Percentiles rank a stretch among this genome's conserved stretches.
These are phyloP conservation scores for Candida hispaniensis DNA, from an alignment of 805 yeast genomes.

Conservation along the genomic window DNA sequence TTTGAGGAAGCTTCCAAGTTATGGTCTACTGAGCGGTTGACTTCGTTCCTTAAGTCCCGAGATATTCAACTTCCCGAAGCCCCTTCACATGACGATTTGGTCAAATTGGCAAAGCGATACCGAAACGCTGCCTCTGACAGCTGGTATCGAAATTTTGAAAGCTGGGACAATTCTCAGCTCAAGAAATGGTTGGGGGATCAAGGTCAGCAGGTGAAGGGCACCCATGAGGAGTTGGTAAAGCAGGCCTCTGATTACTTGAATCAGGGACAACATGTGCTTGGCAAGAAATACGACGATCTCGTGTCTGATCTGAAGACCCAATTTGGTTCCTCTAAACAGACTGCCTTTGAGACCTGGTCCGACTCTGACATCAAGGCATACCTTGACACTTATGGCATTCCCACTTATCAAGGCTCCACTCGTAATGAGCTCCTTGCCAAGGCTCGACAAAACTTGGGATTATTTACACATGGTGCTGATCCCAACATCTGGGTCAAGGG, in stretches of 20 bases:
- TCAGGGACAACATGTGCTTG: conserved; percentile 35
- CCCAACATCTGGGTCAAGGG: conserved; percentile 16
- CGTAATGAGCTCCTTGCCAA: conserved; percentile 21
- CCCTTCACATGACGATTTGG: conserved; percentile 32
- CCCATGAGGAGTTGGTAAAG: conserved; percentile 38
- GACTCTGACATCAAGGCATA: conserved; percentile 45
- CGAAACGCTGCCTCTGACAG: conserved; percentile 30
- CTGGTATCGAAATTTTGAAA: conserved; percentile 42
- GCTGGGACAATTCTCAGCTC: conserved; percentile 44
- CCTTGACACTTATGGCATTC: conserved; percentile 37
- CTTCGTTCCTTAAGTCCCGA: conserved; percentile 30
- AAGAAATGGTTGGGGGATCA: conserved; percentile 39
- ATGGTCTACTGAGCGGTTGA: conserved; percentile 30
- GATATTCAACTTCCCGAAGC: conserved; percentile 27
- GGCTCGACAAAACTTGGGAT: conserved; percentile 18
- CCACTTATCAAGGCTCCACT: conserved; percentile 18
- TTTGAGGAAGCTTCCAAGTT: conserved; percentile 22
- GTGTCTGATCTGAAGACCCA: conserved; percentile 35
- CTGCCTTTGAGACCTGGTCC: conserved; percentile 43
- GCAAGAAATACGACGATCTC: conserved; percentile 27
- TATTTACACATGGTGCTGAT: conserved; percentile 15
- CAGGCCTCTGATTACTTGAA: conserved; percentile 38
- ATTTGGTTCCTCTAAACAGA: conserved; percentile 35
- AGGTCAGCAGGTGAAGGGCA: conserved; percentile 33
- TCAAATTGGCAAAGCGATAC: conserved; percentile 35